Base-by-base conservation (phyloP, 495 filamentous ascomycete genomes). In the Aspergillus carlsbadensis region DNA sequence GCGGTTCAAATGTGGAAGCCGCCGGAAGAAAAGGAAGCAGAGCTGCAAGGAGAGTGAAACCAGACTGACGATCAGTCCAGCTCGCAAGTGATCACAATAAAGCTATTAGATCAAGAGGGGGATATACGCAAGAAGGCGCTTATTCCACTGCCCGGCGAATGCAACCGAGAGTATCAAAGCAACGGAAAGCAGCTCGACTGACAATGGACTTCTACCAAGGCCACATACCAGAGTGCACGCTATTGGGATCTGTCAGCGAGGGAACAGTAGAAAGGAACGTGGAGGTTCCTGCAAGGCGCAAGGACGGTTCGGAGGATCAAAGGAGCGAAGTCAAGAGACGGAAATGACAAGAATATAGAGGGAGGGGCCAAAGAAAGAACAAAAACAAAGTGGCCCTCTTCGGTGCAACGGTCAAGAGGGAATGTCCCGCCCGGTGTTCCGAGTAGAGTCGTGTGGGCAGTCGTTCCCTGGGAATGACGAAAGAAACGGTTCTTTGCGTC, bases 401-500 rank as follows among this genome's bases (percentile, higher is more conserved):
- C 18, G 24, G 41, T 13, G 15, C 20, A 37, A 20, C 22, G 34
- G 47, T 52, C 31, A 54, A 35, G 56, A 51, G 26, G 26, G 50
- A n/a, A n/a, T n/a, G 52, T 52, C 56, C 61, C 56, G 61, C 61
- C 59, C 59, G 47, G 21, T 50, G 17, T 7, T 41, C n/a, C 54
- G 33, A 52, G 52, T 3, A 29, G 26, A 29, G 26, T 60, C 49
- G 52, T 50, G 61, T 65, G 63, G 63, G 63, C 63, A 70, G 69
- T 67, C 67, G 71, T 72, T 74, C 68, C 73, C 73, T 73, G 64
- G 69, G 72, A 73, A 71, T 69, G 66, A 64, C 53, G 64, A 65
- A 57, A 59, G 57, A 31, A 62, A 58, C 55, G 37, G 36, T 24
- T 11, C 50, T 60, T 54, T 49, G 54, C 53, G 61, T 45, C 60